A percentile compares a stretch with the other conserved stretches of the same genome.
phyloP scores from a whole-genome alignment of 192 early-diverging fungal genomes.

The Phycomyces blakesleeanus region DNA sequence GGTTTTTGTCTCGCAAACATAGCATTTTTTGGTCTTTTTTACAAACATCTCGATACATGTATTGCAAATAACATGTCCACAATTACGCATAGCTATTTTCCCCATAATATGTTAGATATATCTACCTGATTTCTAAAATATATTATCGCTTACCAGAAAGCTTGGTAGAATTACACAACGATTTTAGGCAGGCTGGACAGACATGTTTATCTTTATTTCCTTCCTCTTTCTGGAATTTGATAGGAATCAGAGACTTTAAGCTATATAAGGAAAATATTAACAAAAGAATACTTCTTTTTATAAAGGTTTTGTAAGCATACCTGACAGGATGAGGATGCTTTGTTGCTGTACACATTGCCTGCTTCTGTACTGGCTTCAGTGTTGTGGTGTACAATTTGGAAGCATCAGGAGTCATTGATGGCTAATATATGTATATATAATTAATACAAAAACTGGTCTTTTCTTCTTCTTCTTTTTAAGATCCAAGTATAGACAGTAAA shows the following conservation, averaged over 20 bases:
- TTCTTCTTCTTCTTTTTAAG: no score
- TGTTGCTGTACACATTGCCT: constrained; percentile 62
- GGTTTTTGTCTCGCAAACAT: constrained; percentile 60
- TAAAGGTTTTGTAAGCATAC: constrained; percentile 29
- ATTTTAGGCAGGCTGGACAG: constrained; percentile 71
- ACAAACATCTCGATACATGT: constrained; percentile 65
- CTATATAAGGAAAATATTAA: constrained; percentile 29
- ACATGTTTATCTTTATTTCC: constrained; percentile 39
- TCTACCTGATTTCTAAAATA: not conserved
- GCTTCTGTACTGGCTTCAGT: constrained; percentile 51
- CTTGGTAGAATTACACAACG: constrained; percentile 67
- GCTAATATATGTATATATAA: constrained; percentile 39
- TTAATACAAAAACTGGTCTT: not conserved
- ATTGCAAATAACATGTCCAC: constrained; percentile 74
- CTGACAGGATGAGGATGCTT: constrained; percentile 60
- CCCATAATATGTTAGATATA: not conserved
- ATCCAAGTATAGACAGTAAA: no score
- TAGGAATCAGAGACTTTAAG: constrained; percentile 60
- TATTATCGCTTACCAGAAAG: constrained; percentile 45
- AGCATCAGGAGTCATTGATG: constrained; percentile 66
- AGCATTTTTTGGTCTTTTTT: constrained; percentile 63
- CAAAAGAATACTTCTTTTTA: not conserved
- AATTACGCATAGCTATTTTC: constrained; percentile 60
- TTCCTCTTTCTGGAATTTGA: constrained; percentile 55
- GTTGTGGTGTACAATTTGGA: constrained; percentile 43